Evolutionary conservation across 129 eudicot species (phyloP), one percentile per base, ranked within the genome.

Genomic region (Lactuca saligna): DNA sequence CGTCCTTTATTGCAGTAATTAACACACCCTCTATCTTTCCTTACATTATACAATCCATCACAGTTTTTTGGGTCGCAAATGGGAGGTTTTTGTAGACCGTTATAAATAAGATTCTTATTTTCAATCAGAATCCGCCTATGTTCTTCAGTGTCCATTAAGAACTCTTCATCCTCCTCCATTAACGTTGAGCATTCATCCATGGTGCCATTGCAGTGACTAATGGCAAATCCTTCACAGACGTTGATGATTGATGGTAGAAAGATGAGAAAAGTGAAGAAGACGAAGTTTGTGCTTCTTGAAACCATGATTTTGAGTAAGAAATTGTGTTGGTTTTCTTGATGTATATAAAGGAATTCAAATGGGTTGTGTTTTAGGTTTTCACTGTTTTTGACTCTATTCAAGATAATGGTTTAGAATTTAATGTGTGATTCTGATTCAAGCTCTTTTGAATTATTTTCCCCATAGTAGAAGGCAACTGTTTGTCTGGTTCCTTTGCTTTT

Each of bases 101-200:
- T 25, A 25, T 25, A 25, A 25, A 25, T 25, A 25, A 25, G 1
- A 25, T 25, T 25, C 29, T 1, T 25, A 25, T 25, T 25, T 25
- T 2, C 29, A 25, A 2, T 25, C 29, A 58, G 57, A 46, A 71
- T 17, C 51, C 68, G 56, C 31, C 59, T 42, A 46, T 71, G 76
- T 37, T 56, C 75, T 39, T 70, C 57, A 5, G 15, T 54, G 57
- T 70, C 75, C 66, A 70, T 42, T n/a, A 57, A 33, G 17, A 70
- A 42, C 58, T 70, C 66, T 13, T 61, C 58, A 14, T 56, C 57
- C 11, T 70, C 66, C 20, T 57, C 56, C 2, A 17, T n/a, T 14
- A 6, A n/a, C 2, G 42, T 70, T 44, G 54, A 12, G 14, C 63
- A 59, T 29, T 29, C 75, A 0, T 37, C 41, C n/a, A 38, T 13